phyloP scores from a whole-genome alignment of 306 rosid species.

The Delonix regia region DNA sequence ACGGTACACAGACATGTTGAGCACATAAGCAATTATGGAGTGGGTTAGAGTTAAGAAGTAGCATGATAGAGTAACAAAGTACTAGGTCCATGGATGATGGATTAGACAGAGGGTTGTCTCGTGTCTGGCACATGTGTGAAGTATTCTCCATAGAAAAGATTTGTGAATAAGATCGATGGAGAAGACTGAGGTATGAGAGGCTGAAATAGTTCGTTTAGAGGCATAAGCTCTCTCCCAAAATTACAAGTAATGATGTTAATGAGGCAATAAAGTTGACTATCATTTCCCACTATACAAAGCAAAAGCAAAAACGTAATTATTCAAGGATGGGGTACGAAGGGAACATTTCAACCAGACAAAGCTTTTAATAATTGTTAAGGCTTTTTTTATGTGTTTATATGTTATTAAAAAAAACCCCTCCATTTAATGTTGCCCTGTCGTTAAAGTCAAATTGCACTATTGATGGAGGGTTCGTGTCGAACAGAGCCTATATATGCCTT shows the following conservation, averaged over 20 bases:
- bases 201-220: constrained; percentile 51
- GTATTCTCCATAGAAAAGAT: constrained; percentile 17
- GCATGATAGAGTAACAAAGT: constrained; percentile 26
- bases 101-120: constrained; percentile 34
- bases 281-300: constrained; percentile 75
- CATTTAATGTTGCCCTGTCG: constrained; percentile 39
- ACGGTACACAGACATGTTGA: constrained; percentile 23
- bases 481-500: no score
- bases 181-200: constrained; percentile 53
- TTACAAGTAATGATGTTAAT: constrained; percentile 55
- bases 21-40: constrained; percentile 25
- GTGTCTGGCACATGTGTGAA: constrained; percentile 42
- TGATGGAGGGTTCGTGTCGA: no score
- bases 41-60: constrained; percentile 27
- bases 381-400: constrained; percentile 12
- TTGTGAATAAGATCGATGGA: constrained; percentile 41
- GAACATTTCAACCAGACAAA: constrained; percentile 76
- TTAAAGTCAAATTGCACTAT: constrained; percentile 36
- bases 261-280: constrained; percentile 72
- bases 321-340: constrained; percentile 58
- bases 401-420: constrained; percentile 24
- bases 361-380: constrained; percentile 54
- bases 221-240: constrained; percentile 64
- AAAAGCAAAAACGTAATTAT: constrained; percentile 74
- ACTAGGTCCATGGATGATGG: constrained; percentile 38